phyloP scores from a whole-genome alignment of 1,284 basidiomycete genomes.

The Sphaerobolus stellatus region DNA sequence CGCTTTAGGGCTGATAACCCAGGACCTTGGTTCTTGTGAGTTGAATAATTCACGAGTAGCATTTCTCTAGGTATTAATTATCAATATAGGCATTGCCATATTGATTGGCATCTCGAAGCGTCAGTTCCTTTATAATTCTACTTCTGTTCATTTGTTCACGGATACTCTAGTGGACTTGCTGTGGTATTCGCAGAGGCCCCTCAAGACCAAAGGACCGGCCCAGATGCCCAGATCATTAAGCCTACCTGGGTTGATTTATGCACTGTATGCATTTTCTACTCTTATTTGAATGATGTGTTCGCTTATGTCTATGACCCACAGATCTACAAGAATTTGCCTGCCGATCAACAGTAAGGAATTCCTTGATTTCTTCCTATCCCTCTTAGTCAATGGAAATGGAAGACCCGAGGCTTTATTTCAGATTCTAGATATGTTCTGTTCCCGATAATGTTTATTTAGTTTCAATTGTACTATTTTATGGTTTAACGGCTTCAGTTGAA shows the following conservation, averaged over 20 bases:
- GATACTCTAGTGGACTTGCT: neutral
- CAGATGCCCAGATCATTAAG: neutral
- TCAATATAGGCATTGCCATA: neutral
- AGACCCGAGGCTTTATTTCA: no score
- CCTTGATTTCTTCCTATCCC: no score
- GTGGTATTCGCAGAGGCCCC: neutral
- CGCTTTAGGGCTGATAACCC: constrained; percentile 38
- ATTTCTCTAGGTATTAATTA: neutral
- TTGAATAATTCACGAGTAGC: no score
- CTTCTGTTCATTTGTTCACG: neutral
- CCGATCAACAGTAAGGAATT: neutral
- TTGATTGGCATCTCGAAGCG: neutral
- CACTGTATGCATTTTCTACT: neutral
- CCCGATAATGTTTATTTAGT: no score
- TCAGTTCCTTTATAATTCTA: neutral
- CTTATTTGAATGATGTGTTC: constrained; percentile 1
- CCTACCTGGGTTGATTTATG: neutral
- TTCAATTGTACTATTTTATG: no score
- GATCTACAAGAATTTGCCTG: constrained; percentile 7
- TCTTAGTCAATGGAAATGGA: no score
- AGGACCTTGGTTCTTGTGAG: constrained; percentile 45
- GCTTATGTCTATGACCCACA: constrained; percentile 2
- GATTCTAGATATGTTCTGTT: no score
- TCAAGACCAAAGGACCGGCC: neutral
- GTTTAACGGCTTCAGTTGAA: no score